Evolutionary conservation across 345 rosid genomes (phyloP), one percentile per base, ranked within the genome.

Genomic region (Eutrema heterophyllum): DNA sequence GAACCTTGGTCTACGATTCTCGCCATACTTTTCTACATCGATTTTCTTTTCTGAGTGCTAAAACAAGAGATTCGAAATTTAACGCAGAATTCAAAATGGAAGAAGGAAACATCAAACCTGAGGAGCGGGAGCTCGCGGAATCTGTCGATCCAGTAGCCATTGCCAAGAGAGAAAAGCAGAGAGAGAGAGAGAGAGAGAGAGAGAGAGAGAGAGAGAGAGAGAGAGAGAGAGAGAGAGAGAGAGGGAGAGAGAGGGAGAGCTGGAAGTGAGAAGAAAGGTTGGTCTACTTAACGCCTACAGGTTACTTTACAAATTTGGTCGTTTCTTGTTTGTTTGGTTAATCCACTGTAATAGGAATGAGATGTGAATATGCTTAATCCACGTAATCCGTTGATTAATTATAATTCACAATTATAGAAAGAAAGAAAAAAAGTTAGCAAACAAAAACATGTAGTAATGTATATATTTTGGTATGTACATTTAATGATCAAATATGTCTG

Each of bases 91-190:
- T 8, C 0, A 5, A 11, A 45, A 49, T n/a, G 59, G 59, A 73
- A 50, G 33, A 43, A 12, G 9, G 11, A 40, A 16, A 60, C 0
- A 43, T 43, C 16, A 55, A 75, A 75, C 79, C 79, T 75, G 79
- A 61, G 58, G 69, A 75, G 15, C 48, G 74, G 9, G 74, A 68
- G 49, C 43, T 62, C 1, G 70, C 0, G 10, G 74, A 45, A 52
- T 61, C 79, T 9, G 74, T 35, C 15, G 79, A 68, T 68, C 70
- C 58, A 52, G 63, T 53, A 61, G 79, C 43, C 79, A 75, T 61
- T 53, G 40, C 18, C 24, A 53, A 54, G 24, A 72, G 36, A 57
- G 64, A 57, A 24, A 54, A 53, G 35, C 58, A n/a, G 18, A 38
- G 11, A 52, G 62, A 18, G 16, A 24, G 1, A 60, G 6, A 29